Percentiles rank a stretch among this genome's conserved stretches.
phyloP scores from a whole-genome alignment of 169 alveolate species.

The Eimeria praecox region DNA sequence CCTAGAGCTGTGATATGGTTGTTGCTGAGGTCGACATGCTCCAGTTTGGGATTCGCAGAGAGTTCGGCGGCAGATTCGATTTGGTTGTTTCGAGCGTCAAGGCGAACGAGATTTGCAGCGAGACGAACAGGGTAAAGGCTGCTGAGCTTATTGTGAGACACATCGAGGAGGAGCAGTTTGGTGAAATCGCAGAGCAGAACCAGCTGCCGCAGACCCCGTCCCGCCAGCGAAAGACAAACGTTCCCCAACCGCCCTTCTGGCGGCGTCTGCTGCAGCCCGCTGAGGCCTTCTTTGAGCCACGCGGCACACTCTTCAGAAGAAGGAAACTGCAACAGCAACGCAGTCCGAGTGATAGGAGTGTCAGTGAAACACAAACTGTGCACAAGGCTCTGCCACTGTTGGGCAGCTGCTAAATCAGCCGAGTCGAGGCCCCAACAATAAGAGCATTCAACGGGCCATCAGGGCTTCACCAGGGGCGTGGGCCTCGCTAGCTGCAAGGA shows the following conservation, averaged over 20 bases:
- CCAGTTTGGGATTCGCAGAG: conserved; percentile 68
- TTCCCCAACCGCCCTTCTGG: conserved; percentile 47
- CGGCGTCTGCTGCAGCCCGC: conserved; percentile 60
- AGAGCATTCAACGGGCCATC: not conserved
- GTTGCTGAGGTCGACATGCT: conserved; percentile 61
- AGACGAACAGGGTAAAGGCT: conserved; percentile 68
- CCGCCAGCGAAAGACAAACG: conserved; percentile 6
- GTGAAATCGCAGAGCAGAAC: conserved; percentile 34
- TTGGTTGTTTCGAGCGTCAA: conserved; percentile 70
- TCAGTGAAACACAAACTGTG: not conserved
- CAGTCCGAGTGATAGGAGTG: not conserved
- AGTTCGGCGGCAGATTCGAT: conserved; percentile 27
- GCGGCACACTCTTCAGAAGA: conserved; percentile 28
- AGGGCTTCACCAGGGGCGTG: not conserved
- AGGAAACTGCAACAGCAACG: conserved; percentile 6
- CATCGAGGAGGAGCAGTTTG: conserved; percentile 7
- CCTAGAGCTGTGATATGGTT: conserved; percentile 54
- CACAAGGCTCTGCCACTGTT: not conserved
- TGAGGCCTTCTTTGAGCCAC: conserved; percentile 35
- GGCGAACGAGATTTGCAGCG: conserved; percentile 25
- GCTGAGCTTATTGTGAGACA: conserved; percentile 67
- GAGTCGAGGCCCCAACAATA: not conserved
- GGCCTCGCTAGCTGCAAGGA: not conserved
- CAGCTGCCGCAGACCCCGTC: conserved; percentile 35
- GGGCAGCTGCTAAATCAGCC: not conserved